Evolutionary conservation across 805 yeast genomes (phyloP).

Genomic region (Metschnikowia aberdeeniae): DNA sequence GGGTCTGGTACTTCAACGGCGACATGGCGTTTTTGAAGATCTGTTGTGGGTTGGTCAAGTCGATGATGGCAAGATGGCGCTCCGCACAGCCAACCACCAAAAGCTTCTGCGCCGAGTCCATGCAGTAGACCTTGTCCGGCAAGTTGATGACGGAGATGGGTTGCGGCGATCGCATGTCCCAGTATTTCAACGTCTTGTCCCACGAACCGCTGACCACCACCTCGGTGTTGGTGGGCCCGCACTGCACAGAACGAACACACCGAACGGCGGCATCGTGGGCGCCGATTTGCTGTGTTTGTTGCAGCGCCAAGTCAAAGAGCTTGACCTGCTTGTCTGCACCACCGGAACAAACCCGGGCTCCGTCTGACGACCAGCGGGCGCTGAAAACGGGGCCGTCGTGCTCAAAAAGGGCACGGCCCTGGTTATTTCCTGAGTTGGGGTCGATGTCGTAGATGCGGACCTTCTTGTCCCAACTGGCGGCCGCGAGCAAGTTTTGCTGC

Average conservation of each 20-base stretch:
- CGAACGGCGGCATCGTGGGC: conserved; percentile 79
- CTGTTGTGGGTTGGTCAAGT: conserved; percentile 76
- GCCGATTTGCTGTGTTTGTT: conserved; percentile 82
- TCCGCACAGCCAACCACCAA: conserved; percentile 95
- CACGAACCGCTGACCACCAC: conserved; percentile 91
- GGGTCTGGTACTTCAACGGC: conserved; percentile 87
- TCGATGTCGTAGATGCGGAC: conserved; percentile 87
- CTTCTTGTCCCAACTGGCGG: conserved; percentile 91
- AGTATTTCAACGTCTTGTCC: conserved; percentile 91
- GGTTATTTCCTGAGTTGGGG: conserved; percentile 67
- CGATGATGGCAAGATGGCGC: conserved; percentile 70
- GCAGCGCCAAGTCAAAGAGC: conserved; percentile 74
- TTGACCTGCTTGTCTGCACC: conserved; percentile 89
- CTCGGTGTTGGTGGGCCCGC: conserved; percentile 79
- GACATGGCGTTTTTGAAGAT: conserved; percentile 71
- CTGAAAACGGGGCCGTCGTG: conserved; percentile 86
- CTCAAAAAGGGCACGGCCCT: conserved; percentile 84
- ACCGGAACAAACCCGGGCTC: conserved; percentile 81
- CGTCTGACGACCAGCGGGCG: conserved; percentile 82
- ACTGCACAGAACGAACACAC: conserved; percentile 69
- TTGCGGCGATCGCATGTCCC: conserved; percentile 87
- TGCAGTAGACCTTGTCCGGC: conserved; percentile 87
- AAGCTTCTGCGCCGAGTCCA: conserved; percentile 79
- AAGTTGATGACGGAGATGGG: conserved; percentile 77
- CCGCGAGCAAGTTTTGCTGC: conserved; percentile 74